Evolutionary conservation across 495 filamentous ascomycete species (phyloP), one percentile per base, ranked within the genome.

Genomic region (Poronia punctata): DNA sequence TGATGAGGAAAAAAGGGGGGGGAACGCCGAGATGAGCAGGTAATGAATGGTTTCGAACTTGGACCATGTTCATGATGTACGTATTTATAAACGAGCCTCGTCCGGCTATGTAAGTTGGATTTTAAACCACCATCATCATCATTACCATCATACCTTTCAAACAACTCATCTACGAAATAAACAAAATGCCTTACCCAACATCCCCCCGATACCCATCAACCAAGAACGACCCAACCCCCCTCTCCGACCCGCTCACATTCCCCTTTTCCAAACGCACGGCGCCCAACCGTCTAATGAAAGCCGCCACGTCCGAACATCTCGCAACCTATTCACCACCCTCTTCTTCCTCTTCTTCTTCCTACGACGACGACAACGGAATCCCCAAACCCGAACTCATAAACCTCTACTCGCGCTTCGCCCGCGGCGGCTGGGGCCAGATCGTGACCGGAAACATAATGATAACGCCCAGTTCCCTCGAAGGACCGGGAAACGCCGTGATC

Each of bases 391-490:
- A 75, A 18, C 51, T 80, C 25, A 70, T 79, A 53, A 71, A 76
- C 32, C 57, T 77, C 9, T 84, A 82, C 57, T 59, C 64, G 34
- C 57, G 66, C 40, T 82, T 78, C 75, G 79, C 75, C 17, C 72
- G 76, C 40, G 76, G 74, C 15, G 68, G 62, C 16, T 65, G 70
- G 33, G 79, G 79, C 19, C 53, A 68, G 15, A 76, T 79, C 34
- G 50, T 81, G 1, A 80, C 76, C 10, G 79, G 79, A 38, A 82
- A 82, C 53, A 66, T 79, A 55, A 73, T 79, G 71, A 68, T 81
- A 24, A 72, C 75, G 28, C 67, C 60, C 45, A 71, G 74, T 26
- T 71, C 82, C 24, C 62, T 82, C 14, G 78, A 80, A 45, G 68
- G 65, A 10, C 50, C 70, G 2, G 79, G 78, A 7, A 79, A 81